Evolutionary conservation across 2,329 filamentous ascomycete species (phyloP), one percentile per base, ranked within the genome.

Genomic region (Colletotrichum magnum): DNA sequence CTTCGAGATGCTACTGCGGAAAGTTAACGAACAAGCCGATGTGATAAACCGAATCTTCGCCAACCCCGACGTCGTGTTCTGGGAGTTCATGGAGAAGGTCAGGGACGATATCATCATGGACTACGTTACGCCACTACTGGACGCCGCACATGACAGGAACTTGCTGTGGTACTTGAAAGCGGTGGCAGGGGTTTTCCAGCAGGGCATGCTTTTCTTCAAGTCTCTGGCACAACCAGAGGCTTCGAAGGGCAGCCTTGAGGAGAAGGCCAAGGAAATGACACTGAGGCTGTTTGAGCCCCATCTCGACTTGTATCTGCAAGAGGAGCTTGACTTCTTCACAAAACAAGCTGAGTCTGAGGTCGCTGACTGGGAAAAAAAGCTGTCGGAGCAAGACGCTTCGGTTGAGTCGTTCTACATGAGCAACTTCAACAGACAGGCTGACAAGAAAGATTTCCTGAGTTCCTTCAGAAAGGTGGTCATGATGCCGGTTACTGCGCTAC

Each of bases 391-490:
- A 80, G 95, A 97, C 73, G 94, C 94, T 16, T 93, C 92, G 2
- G 91, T 93, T 0, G 96, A 99, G 81, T 96, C 93, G 0, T 97
- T 97, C 77, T 96, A 94, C 82, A 98, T 98, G 95, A 93, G 92
- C 26, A 98, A 94, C 78, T 90, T 98, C 76, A 98, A 95, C 77
- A 89, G 96, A 28, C 94, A 97, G 78, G 96, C 94, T 1, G 96
- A 97, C 72, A 99, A 99, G 82, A 94, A 94, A 73, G 96, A 99
- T 78, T 99, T 99, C 75, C 79, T 99, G 70, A 96, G 92, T 53
- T 97, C 95, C 0, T 99, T 99, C 85, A 98, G 94, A 77, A 98
- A 98, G 80, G 96, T 99, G 9, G 93, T 99, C 72, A 98, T 99
- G 95, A 97, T 97, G 91, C 96, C 96, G 2, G 95, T 99, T 57